Evolutionary conservation across 2,329 filamentous ascomycete species (phyloP).

Genomic region (Phoma sp.): DNA sequence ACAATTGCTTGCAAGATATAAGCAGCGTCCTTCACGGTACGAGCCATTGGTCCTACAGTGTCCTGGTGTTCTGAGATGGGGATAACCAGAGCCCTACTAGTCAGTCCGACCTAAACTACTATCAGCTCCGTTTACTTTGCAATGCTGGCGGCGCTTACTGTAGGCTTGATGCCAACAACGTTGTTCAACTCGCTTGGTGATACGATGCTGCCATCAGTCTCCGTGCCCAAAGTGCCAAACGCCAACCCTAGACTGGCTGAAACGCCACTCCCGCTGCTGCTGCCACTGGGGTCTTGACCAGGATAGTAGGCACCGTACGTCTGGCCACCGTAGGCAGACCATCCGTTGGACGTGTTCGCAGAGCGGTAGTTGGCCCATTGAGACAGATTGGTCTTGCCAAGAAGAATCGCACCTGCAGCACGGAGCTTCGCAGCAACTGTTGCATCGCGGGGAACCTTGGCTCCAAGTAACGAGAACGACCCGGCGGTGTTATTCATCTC

Average conservation of each 20-base stretch:
- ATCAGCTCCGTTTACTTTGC: neutral
- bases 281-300: constrained; percentile 61
- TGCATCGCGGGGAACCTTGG: constrained; percentile 63
- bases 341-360: constrained; percentile 65
- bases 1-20: constrained; percentile 65
- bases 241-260: constrained; percentile 65
- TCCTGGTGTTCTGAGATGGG: constrained; percentile 67
- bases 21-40: constrained; percentile 65
- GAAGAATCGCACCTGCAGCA: constrained; percentile 65
- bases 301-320: constrained; percentile 66
- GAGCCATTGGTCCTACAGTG: constrained; percentile 63
- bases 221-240: constrained; percentile 65
- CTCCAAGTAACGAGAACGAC: constrained; percentile 67
- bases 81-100: constrained; percentile 67
- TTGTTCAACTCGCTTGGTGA: constrained; percentile 64
- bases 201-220: constrained; percentile 69
- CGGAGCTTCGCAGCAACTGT: constrained; percentile 66
- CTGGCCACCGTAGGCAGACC: constrained; percentile 70
- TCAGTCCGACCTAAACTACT: constrained; percentile 59
- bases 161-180: constrained; percentile 67
- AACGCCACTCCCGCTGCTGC: constrained; percentile 63
- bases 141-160: constrained; percentile 38
- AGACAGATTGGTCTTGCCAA: constrained; percentile 70
- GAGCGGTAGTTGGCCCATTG: constrained; percentile 71
- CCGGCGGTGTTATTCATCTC: constrained; percentile 69